Evolutionary conservation across 192 early-diverging fungal species (phyloP).

Genomic region (Coemansia sp.): DNA sequence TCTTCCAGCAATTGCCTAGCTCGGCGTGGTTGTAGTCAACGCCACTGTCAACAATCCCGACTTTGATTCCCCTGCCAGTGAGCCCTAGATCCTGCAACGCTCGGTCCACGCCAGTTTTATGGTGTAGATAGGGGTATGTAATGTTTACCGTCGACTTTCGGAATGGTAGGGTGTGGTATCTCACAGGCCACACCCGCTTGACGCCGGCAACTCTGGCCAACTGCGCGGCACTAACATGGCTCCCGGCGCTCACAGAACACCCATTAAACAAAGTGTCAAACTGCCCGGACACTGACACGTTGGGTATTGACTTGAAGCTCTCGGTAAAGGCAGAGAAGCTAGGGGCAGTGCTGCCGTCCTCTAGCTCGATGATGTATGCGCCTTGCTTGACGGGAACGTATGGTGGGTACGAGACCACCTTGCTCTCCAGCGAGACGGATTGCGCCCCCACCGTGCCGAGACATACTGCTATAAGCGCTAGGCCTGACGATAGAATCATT

Average conservation of each 20-base stretch:
- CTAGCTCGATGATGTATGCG: constrained; percentile 33
- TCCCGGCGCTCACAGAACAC: constrained; percentile 4
- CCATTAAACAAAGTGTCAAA: constrained; percentile 17
- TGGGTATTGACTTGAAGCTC: constrained; percentile 6
- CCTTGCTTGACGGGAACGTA: constrained; percentile 8
- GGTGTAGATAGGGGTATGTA: constrained; percentile 28
- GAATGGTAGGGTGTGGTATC: constrained; percentile 4
- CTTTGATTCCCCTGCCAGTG: constrained; percentile 59
- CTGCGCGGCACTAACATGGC: not conserved
- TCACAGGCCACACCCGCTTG: constrained; percentile 27
- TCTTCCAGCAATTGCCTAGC: constrained; percentile 64
- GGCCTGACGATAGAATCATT: not conserved
- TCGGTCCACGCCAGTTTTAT: constrained; percentile 50
- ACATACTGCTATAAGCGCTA: not conserved
- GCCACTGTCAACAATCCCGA: constrained; percentile 68
- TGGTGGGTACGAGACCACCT: constrained; percentile 11
- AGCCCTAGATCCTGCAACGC: constrained; percentile 50
- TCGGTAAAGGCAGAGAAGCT: not conserved
- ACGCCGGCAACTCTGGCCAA: constrained; percentile 23
- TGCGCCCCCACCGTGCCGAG: not conserved
- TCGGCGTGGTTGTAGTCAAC: constrained; percentile 65
- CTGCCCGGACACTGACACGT: constrained; percentile 11
- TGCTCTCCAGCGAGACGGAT: not conserved
- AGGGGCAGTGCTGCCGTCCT: not conserved
- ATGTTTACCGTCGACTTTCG: not conserved